phyloP scores from a whole-genome alignment of 169 alveolate species.

The Cryptosporidium ubiquitum region DNA sequence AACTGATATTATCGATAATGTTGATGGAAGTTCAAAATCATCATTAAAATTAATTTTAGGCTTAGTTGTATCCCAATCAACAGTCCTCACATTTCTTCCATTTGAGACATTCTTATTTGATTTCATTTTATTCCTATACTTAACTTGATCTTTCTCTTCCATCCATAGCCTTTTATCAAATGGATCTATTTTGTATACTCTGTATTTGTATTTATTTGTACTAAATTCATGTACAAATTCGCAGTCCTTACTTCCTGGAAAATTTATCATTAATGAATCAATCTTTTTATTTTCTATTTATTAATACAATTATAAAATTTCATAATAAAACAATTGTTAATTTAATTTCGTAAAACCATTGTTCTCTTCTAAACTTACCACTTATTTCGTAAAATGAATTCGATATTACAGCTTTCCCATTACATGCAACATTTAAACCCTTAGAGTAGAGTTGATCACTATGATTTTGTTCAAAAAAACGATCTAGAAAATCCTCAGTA shows the following conservation, averaged over 20 bases:
- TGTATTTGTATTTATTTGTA: slow-evolving; percentile 47
- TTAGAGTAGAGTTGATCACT: not conserved
- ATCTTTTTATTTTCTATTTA: slow-evolving; percentile 15
- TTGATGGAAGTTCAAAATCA: slow-evolving; percentile 58
- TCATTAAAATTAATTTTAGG: not conserved
- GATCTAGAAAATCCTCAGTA: slow-evolving; percentile 15
- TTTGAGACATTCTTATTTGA: not conserved
- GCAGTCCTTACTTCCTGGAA: not conserved
- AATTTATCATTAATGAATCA: slow-evolving; percentile 28
- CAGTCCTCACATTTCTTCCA: not conserved
- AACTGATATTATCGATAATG: slow-evolving; percentile 26
- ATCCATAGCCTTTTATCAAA: slow-evolving; percentile 41
- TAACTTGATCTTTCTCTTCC: not conserved
- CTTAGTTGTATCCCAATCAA: not conserved
- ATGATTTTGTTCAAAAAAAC: not conserved
- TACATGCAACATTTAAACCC: slow-evolving; percentile 11
- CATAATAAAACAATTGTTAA: too few species aligned
- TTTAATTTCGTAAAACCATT: too few species aligned
- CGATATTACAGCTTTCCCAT: slow-evolving; percentile 33
- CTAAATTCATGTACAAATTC: slow-evolving; percentile 25
- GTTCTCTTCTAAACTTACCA: slow-evolving; percentile 39
- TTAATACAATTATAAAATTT: not conserved
- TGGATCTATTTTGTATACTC: slow-evolving; percentile 58
- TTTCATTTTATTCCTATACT: not conserved
- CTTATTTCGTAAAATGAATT: slow-evolving; percentile 53